Evolutionary conservation across 371 early-diverging fungal species (phyloP), one percentile per base, ranked within the genome.

Genomic region (Syncephalastrum contaminatum): DNA sequence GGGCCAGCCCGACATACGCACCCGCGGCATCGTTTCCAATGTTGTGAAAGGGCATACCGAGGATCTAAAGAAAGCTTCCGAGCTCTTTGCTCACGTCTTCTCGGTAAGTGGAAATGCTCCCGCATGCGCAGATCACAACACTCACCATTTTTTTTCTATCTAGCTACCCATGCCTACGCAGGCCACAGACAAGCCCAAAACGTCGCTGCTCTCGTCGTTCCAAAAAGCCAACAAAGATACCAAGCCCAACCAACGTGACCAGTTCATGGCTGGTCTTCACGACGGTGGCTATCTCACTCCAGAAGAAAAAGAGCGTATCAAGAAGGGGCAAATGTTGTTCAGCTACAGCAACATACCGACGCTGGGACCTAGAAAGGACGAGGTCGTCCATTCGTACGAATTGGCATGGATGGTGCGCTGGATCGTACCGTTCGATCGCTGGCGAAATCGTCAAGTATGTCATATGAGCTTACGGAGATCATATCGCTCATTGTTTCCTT

Each of bases 371-470:
- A 60, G 70, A 25, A 54, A 58, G 15, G 58, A 63, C 41, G 51
- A 57, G 6, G 45, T 63, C 43, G 66, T 70, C 8, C 40, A 59
- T 42, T 60, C 63, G 0, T 63, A 65, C 30, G 70, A 70, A 24
- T 8, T 53, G 12, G 56, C 40, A 1, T 25, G 43, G 10, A 46
- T 69, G 54, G 62, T 69, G 24, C 58, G 56, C 18, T 56, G 56
- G 51, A 57, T 57, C 27, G 50, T 64, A 3, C 51, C 48, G 14
- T 42, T 55, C n/a, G 66, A 66, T 18, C 22, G 51, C 18, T 58
- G 58, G 54, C 30, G 60, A 18, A 66, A 66, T 39, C 20, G 43
- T 22, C 47, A 61, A 36, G 66, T 66, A 66, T 51, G 62, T 44
- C 6, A n/a, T n/a, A 43, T 30, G 14, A 16, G 24, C 27, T 19